Evolutionary conservation across 257 asterid genomes (phyloP), one percentile per base, ranked within the genome.

Genomic region (Vinca minor): DNA sequence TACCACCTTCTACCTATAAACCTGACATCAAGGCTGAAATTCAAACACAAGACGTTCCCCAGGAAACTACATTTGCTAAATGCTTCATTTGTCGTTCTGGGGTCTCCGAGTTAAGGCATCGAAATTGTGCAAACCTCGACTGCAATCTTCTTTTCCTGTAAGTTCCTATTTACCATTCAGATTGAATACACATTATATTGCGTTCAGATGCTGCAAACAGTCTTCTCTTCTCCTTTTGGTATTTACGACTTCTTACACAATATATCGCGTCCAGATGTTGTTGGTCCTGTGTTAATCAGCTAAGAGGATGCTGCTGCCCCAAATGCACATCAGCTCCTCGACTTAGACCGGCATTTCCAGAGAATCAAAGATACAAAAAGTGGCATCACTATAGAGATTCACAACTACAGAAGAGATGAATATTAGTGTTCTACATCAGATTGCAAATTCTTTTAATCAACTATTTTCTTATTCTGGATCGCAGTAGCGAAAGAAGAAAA

Each of bases 81-180:
- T 91, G 98, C 77, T 82, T 78, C 78, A 66, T 77, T 67, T 91
- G 98, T 72, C 73, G 74, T 62, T 83, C 88, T 15, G 79, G 76
- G 66, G 82, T 91, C 29, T 81, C 84, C 10, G 92, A 84, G 74
- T 53, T 88, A 79, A 91, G 88, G 79, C 96, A 91, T 62, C 94
- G 96, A 42, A 91, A 88, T 64, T 91, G 98, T 67, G 98, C 96
- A 66, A 91, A 88, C 77, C 83, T 91, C 4, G 96, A 91, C 58
- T 91, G 98, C 86, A 91, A 91, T 86, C 84, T 84, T 31, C 98
- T 91, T 77, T 91, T 86, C 83, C 82, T 91, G 96, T 91, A 80
- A 91, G 98, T 79, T 26, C 38, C 42, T 34, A 14, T 25, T n/a
- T 41, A 14, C 18, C n/a, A 21, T 31, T 14, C 59, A 20, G 59